Base-by-base conservation (phyloP, 345 rosid genomes). In the Draba incana region DNA sequence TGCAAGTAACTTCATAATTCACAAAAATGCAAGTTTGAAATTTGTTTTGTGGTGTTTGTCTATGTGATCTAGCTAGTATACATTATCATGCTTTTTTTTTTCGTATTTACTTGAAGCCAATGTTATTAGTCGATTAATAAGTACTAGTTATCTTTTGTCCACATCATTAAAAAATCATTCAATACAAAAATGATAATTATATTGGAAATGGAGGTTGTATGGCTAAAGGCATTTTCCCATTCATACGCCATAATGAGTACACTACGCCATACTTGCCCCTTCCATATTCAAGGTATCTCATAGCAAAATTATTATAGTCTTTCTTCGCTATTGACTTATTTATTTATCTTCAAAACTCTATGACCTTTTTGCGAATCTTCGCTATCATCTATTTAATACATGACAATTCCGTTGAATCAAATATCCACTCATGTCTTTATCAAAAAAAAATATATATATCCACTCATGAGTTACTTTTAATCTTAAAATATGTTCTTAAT, bases 1-100 rank as follows among this genome's bases (percentile, higher is more conserved):
- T 71, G 75, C 64, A 54, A 55, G 75, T 28, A 62, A 54, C 49
- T 62, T 62, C 69, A 64, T 62, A 27, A 63, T 62, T 39, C 41
- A n/a, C 31, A 28, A 28, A 28, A 28, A 28, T 28, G 31, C 31
- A 28, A 28, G 31, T 28, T 28, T 5, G 6, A 31, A 7, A 9
- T 56, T 49, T 65, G 50, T 69, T 46, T 46, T 11, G 20, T 56
- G 14, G 72, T 10, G 25, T 44, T 56, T 46, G 33, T 56, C 47
- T 56, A n/a, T 12, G 24, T 39, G 58, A 30, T 6, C 15, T 35
- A 39, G 23, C 59, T 16, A 43, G 20, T 48, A 41, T 1, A 28
- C 45, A 50, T 12, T 38, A 31, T 30, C 14, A 48, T 69, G 2
- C 20, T 6, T 0, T 35, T 6, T 0, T 35, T 48, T 52, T 38